These are phyloP conservation scores for Camelina hispida DNA, from an alignment of 345 rosid species.

Conservation along the genomic window DNA sequence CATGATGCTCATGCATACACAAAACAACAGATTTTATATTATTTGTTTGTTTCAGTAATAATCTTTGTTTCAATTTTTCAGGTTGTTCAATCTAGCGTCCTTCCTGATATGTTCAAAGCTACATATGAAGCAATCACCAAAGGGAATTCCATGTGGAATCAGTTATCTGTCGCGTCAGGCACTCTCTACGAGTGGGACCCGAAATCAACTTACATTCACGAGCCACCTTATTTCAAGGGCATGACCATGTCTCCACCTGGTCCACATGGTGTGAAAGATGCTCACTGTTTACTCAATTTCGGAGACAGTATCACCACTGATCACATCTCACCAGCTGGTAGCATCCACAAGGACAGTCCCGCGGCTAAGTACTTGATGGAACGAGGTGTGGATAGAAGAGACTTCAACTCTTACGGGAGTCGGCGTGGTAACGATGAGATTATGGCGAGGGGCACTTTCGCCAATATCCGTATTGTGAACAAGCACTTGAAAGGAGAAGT, in stretches of 20 bases:
- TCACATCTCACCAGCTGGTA: conserved; percentile 11
- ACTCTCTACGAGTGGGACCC: conserved; percentile 11
- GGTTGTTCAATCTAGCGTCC: conserved; percentile 4
- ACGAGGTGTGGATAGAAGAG: conserved; percentile 11
- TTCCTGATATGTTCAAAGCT: conserved; percentile 7
- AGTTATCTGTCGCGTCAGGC: conserved; percentile 1
- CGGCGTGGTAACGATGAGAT: conserved; percentile 8
- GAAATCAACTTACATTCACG: conserved; percentile 6
- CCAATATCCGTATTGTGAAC: conserved; percentile 6
- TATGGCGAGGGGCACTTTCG: conserved; percentile 1
- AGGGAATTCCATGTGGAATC: conserved; percentile 3
- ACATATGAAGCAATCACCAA: conserved; percentile 4
- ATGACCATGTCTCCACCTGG: conserved; percentile 11
- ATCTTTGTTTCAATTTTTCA: neutral
- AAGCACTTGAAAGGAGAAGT: conserved; percentile 10
- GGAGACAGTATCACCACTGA: conserved; percentile 11
- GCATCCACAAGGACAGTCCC: conserved; percentile 11
- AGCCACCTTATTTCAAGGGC: neutral
- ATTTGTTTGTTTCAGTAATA: neutral
- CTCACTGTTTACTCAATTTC: neutral
- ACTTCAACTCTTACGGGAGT: conserved; percentile 7
- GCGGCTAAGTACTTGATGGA: conserved; percentile 9
- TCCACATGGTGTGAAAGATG: conserved; percentile 13
- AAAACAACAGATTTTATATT: neutral
- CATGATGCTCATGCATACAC: neutral